Evolutionary conservation across 257 asterid species (phyloP), one percentile per base, ranked within the genome.

Genomic region (Misopates orontium): DNA sequence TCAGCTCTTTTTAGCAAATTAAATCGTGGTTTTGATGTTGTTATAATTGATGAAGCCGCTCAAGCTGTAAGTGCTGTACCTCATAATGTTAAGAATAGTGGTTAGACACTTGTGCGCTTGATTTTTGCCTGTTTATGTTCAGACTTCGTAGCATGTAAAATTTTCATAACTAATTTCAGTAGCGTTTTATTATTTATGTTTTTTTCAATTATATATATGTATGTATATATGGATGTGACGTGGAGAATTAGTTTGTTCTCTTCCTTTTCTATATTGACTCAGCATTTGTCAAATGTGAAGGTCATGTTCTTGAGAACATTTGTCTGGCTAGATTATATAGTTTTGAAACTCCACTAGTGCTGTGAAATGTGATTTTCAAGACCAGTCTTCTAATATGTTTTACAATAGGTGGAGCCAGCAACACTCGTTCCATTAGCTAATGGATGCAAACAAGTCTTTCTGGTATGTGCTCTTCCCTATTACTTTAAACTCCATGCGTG

Each of bases 41-140:
- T 94, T 72, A 82, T 94, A 73, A 88, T 94, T 69, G 99, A 94
- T 82, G 99, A 94, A 85, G 99, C 99, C 24, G 99, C 99, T 76
- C 99, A 94, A 88, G 99, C 99, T 69, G 99, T 90, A 88, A 88
- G 96, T 71, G 47, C 40, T 52, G 1, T 47, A 39, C 68, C 56
- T 60, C 61, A 22, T 18, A 15, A 66, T 23, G 60, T 52, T 60
- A 24, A 64, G 24, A 22, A 23, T 50, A 31, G 49, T 32, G 58
- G 69, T 53, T 63, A 24, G 19, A 24, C 39, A 50, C 32, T 8
- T 45, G 36, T 28, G 36, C 36, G 7, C 36, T 28, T 28, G 3
- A 7, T 2, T 28, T 3, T 28, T 28, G 36, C 36, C 36, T 28
- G 7, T 28, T 28, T 28, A 28, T 28, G 36, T 28, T 28, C 36